A percentile compares a stretch with the other conserved stretches of the same genome.
Conservation (phyloP, 495 filamentous ascomycete species). For the Lentithecium fluviatile region DNA sequence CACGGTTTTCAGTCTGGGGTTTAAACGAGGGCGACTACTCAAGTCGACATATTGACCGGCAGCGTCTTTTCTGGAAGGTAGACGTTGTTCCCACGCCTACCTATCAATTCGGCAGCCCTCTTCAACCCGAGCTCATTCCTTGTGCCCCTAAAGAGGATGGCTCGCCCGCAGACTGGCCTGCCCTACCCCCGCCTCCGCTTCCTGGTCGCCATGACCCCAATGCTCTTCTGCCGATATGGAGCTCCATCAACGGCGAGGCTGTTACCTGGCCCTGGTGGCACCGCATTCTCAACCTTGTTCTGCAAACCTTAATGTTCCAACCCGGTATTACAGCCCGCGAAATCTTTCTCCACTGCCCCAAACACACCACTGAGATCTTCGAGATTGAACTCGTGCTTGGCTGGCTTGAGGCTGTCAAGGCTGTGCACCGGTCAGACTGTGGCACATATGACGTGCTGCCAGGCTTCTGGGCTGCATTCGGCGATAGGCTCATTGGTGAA, state of each 20-base stretch:
- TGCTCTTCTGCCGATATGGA: conserved; percentile 71
- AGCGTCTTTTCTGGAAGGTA: conserved; percentile 60
- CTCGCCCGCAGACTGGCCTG: not conserved
- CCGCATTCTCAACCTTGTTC: conserved; percentile 25
- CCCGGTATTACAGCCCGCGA: conserved; percentile 7
- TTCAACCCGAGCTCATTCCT: conserved; percentile 36
- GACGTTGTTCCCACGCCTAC: conserved; percentile 55
- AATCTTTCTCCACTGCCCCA: conserved; percentile 8
- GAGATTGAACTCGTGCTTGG: conserved; percentile 24
- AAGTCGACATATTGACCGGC: conserved; percentile 67
- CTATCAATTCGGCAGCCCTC: conserved; percentile 63
- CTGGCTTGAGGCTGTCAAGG: conserved; percentile 21
- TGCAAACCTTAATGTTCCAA: conserved; percentile 19
- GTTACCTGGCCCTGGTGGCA: conserved; percentile 65
- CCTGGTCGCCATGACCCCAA: conserved; percentile 32
- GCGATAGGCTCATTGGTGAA: conserved; percentile 15
- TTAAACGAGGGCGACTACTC: conserved; percentile 69
- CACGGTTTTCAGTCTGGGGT: conserved; percentile 58
- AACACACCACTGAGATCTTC: conserved; percentile 13
- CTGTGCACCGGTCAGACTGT: not conserved
- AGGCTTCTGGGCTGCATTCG: conserved; percentile 25
- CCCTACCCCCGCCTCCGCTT: not conserved
- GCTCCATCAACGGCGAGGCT: conserved; percentile 64
- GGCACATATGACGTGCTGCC: conserved; percentile 2
- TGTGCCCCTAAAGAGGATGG: conserved; percentile 36